Conservation (phyloP, 2,329 filamentous ascomycete genomes). For the Apiospora saccharicola region DNA sequence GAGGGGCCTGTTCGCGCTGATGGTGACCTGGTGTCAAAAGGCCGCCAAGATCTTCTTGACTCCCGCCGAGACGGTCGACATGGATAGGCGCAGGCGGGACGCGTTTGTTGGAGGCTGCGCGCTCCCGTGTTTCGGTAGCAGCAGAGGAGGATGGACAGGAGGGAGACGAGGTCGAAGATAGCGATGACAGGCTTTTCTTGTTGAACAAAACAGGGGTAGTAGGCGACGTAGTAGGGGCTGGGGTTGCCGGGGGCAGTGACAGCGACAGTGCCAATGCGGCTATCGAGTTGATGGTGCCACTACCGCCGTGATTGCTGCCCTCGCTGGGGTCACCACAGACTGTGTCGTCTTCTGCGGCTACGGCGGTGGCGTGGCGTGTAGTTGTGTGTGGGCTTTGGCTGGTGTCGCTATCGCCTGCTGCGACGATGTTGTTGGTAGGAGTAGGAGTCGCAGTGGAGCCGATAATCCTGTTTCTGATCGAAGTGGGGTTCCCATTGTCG, state of each 20-base stretch:
- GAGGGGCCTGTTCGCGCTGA: not conserved
- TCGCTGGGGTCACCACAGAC: constrained; percentile 11
- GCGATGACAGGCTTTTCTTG: constrained; percentile 17
- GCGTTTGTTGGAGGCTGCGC: constrained; percentile 19
- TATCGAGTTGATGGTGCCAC: constrained; percentile 5
- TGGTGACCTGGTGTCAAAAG: not conserved
- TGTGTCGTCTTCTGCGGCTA: constrained; percentile 7
- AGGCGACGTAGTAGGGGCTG: constrained; percentile 6
- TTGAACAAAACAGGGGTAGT: constrained; percentile 14
- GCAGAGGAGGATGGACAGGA: not conserved
- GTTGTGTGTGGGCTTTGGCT: not conserved
- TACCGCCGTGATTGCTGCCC: not conserved
- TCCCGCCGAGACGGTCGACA: constrained; percentile 20
- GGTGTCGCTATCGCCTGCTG: constrained; percentile 17
- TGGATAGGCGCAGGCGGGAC: constrained; percentile 18
- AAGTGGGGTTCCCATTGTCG: constrained; percentile 16
- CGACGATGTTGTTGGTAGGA: not conserved
- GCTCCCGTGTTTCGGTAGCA: constrained; percentile 13
- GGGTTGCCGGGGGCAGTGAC: not conserved
- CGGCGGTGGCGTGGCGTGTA: constrained; percentile 3
- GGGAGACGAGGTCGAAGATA: not conserved
- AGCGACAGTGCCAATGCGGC: constrained; percentile 18
- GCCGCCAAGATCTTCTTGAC: constrained; percentile 9
- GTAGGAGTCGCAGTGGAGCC: constrained; percentile 8
- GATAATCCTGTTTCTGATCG: constrained; percentile 17